Evolutionary conservation across 495 filamentous ascomycete genomes (phyloP).

Genomic region (Trichoderma erinaceum): DNA sequence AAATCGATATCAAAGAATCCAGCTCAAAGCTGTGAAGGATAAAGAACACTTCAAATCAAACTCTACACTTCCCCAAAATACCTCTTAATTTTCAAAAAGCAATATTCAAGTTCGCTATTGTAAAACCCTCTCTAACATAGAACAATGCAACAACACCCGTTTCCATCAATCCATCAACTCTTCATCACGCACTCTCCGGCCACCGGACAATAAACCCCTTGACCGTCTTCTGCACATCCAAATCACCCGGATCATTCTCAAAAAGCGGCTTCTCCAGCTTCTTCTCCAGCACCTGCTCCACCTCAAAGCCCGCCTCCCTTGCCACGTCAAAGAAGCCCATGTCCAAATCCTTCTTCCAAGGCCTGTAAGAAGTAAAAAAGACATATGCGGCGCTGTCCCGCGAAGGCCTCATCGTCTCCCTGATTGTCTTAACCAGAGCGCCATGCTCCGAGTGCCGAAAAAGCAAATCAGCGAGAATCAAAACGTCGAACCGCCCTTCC

Average conservation of each 20-base stretch:
- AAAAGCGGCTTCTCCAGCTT: slow-evolving; percentile 80
- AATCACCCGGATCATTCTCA: slow-evolving; percentile 77
- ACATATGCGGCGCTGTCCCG: slow-evolving; percentile 63
- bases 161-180: slow-evolving; percentile 5
- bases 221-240: slow-evolving; percentile 68
- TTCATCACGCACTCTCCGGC: slow-evolving; percentile 25
- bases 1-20: no score
- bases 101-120: neutral
- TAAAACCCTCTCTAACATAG: neutral
- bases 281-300: slow-evolving; percentile 74
- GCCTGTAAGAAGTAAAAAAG: slow-evolving; percentile 89
- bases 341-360: slow-evolving; percentile 80
- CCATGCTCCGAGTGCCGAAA: slow-evolving; percentile 83
- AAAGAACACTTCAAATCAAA: no score
- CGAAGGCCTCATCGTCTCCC: slow-evolving; percentile 50
- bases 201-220: slow-evolving; percentile 68
- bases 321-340: slow-evolving; percentile 78
- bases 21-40: no score
- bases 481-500: slow-evolving; percentile 57
- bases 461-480: slow-evolving; percentile 82
- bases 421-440: slow-evolving; percentile 66
- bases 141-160: slow-evolving; percentile 12
- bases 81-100: neutral
- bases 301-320: slow-evolving; percentile 57
- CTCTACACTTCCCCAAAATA: neutral